These are phyloP conservation scores for Zymoseptoria pseudotritici DNA, from an alignment of 2,329 filamentous ascomycete species.

Conservation along the genomic window DNA sequence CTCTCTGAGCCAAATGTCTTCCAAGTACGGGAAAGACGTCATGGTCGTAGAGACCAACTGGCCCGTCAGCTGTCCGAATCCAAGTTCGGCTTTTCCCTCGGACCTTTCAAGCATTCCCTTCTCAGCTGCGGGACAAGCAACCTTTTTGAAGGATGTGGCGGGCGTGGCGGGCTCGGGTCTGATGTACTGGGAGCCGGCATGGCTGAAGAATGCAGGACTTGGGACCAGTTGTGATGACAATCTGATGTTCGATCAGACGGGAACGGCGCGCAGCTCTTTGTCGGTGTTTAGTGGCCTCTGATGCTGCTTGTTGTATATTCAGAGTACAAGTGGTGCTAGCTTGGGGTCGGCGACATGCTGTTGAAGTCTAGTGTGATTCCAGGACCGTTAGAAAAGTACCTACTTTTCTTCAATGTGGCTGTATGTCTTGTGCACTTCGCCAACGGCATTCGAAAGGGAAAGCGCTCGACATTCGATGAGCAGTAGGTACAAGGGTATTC, in stretches of 20 bases:
- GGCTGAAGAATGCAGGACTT: constrained; percentile 20
- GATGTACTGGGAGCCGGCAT: constrained; percentile 29
- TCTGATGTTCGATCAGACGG: constrained; percentile 26
- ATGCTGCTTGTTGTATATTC: background rate
- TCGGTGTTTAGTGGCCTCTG: constrained; percentile 12
- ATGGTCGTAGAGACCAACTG: constrained; percentile 28
- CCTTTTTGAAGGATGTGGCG: constrained; percentile 24
- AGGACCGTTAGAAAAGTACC: too few relatives aligned
- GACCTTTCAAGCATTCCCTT: constrained; percentile 22
- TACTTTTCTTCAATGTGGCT: too few relatives aligned
- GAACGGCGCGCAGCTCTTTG: constrained; percentile 18
- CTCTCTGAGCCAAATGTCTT: constrained; percentile 16
- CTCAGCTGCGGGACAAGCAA: constrained; percentile 22
- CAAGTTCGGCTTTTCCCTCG: constrained; percentile 17
- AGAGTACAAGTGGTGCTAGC: background rate
- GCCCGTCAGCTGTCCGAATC: constrained; percentile 24
- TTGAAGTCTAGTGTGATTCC: too few relatives aligned
- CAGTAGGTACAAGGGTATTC: too few relatives aligned
- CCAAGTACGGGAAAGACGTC: constrained; percentile 23
- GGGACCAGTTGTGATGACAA: constrained; percentile 25
- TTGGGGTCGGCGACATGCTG: background rate
- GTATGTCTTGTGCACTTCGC: too few relatives aligned
- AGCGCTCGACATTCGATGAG: too few relatives aligned
- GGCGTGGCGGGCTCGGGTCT: constrained; percentile 23
- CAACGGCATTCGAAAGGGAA: too few relatives aligned